Percentiles rank a stretch among this genome's conserved stretches.
These are phyloP conservation scores for Chytriomyces confervae DNA, from an alignment of 192 early-diverging fungal species.

Conservation along the genomic window DNA sequence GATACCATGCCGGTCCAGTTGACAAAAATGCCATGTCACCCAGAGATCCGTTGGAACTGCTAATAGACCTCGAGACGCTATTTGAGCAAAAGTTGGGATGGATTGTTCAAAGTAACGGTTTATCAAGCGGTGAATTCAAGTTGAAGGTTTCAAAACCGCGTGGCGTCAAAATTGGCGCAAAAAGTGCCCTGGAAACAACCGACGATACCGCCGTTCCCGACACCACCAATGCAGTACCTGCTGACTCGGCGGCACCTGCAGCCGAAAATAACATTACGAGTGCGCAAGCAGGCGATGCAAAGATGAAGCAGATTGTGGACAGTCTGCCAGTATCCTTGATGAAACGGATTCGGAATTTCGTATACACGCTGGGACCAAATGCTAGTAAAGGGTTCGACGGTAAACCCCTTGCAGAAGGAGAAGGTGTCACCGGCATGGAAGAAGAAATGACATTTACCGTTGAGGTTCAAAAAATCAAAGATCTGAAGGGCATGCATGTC, in stretches of 20 bases:
- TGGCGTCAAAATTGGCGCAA: slow-evolving; percentile 12
- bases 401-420: neutral
- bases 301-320: slow-evolving; percentile 28
- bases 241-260: neutral
- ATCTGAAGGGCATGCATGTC: slow-evolving; percentile 62
- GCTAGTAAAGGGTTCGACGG: slow-evolving; percentile 35
- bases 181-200: neutral
- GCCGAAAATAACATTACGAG: neutral
- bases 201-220: neutral
- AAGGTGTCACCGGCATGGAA: slow-evolving; percentile 46
- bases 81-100: slow-evolving; percentile 30
- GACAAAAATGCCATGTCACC: slow-evolving; percentile 30
- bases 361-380: slow-evolving; percentile 26
- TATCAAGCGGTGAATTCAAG: slow-evolving; percentile 22
- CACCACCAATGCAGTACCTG: neutral
- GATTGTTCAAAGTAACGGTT: slow-evolving; percentile 31
- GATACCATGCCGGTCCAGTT: slow-evolving; percentile 28
- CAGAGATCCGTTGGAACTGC: slow-evolving; percentile 27
- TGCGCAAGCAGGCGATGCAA: slow-evolving; percentile 18
- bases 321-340: slow-evolving; percentile 34
- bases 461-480: slow-evolving; percentile 89
- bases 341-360: slow-evolving; percentile 16
- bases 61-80: slow-evolving; percentile 17
- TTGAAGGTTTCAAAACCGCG: slow-evolving; percentile 30
- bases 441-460: slow-evolving; percentile 88